These are phyloP conservation scores for Leishmania tarentolae DNA, from an alignment of 208 protist species.

Conservation along the genomic window DNA sequence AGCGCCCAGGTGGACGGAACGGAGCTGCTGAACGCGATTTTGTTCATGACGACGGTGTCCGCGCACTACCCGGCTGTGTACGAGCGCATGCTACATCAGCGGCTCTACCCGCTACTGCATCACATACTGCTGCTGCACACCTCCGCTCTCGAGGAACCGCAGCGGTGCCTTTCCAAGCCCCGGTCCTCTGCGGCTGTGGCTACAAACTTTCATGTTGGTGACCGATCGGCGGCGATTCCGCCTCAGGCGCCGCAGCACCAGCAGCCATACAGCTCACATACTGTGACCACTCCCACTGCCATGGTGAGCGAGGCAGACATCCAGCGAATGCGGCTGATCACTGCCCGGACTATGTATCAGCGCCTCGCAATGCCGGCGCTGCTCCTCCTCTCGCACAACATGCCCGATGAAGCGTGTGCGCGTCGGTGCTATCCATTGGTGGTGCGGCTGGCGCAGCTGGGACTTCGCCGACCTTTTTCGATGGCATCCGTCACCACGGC, in stretches of 20 bases:
- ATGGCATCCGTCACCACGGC: constrained; percentile 44
- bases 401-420: constrained; percentile 36
- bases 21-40: constrained; percentile 47
- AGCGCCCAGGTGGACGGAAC: constrained; percentile 27
- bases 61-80: constrained; percentile 39
- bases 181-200: constrained; percentile 20
- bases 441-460: constrained; percentile 48
- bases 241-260: not conserved
- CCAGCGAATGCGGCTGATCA: constrained; percentile 24
- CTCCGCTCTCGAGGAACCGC: constrained; percentile 26
- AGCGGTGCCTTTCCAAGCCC: constrained; percentile 17
- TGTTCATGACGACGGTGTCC: constrained; percentile 54
- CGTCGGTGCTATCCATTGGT: constrained; percentile 31
- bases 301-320: constrained; percentile 2
- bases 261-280: not conserved
- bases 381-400: constrained; percentile 64
- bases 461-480: constrained; percentile 51
- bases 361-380: constrained; percentile 56
- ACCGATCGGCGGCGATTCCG: not conserved
- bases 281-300: not conserved
- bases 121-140: constrained; percentile 32
- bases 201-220: not conserved
- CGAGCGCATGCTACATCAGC: constrained; percentile 37
- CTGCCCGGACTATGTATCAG: constrained; percentile 36
- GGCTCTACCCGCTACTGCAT: constrained; percentile 60